Base-by-base conservation (phyloP, 768 basidiomycete species). In the Naganishia onofrii region DNA sequence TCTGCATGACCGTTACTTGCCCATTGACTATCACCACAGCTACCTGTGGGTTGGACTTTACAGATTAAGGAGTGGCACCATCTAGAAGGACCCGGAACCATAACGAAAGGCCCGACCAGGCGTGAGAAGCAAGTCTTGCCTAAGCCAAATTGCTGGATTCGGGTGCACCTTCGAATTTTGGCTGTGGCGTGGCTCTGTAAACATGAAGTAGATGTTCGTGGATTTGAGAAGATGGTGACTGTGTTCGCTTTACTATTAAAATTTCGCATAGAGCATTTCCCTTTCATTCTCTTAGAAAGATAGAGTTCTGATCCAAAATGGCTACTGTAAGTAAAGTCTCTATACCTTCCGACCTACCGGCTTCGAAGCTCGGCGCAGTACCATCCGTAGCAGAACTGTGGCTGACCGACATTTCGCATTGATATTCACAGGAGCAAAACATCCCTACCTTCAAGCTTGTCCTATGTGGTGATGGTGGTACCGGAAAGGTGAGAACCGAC, bases 381-480 rank as follows among this genome's bases (percentile, higher is more conserved):
- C 15, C 42, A 17, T 17, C 15, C 9, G 34, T 58, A 36, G 21
- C 8, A n/a, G 23, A n/a, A 51, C n/a, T 31, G 12, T 58, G 34
- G 34, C 57, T 58, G 57, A 63, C 23, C 32, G 10, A 26, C 26
- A 26, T 44, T 44, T 42, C 26, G 38, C 28, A n/a, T 23, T 44
- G 32, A n/a, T 38, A 1, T 6, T 15, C 10, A 12, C 60, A 53
- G 67, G 74, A 70, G 46, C 57, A 74, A 72, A 78, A 79, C 73
- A 75, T 94, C 75, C 93, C 96, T 44, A 92, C 93, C 69, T 99
- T 98, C 87, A 99, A 99, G 84, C 92, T 99, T 81, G 71, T 73
- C 56, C 72, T 76, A 31, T 71, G 52, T 66, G 93, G 93, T 75
- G 93, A 97, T 79, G 93, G 93, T 79, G 94, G 94, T 77, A 96